Conservation (phyloP, 2,329 filamentous ascomycete genomes). For the Didymosphaeria variabile region DNA sequence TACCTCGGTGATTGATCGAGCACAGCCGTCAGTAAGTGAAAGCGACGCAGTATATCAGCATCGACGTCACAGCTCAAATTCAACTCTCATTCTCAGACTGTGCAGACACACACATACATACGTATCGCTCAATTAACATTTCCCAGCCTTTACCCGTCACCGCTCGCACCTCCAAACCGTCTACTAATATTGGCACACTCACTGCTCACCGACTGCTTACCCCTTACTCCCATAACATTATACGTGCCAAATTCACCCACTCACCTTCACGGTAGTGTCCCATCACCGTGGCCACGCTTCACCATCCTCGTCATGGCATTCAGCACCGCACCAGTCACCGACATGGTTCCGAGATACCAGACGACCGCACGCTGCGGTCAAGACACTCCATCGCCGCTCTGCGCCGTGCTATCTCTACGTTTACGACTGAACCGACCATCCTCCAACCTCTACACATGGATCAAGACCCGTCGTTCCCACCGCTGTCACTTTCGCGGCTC, state of each 20-base stretch:
- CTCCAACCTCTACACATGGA: neutral
- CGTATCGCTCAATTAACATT: neutral
- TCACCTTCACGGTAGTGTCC: neutral
- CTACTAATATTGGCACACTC: neutral
- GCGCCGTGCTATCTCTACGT: neutral
- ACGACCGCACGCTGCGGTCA: neutral
- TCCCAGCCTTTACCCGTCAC: neutral
- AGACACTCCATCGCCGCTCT: neutral
- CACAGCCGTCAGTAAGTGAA: neutral
- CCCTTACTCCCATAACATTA: neutral
- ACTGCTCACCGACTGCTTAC: neutral
- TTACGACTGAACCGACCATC: neutral
- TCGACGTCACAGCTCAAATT: neutral
- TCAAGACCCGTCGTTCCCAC: neutral
- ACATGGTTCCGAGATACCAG: neutral
- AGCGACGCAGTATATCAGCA: neutral
- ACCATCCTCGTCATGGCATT: neutral
- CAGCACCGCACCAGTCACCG: neutral
- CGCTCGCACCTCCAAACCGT: neutral
- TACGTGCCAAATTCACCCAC: neutral
- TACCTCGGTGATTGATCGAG: neutral
- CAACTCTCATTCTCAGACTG: neutral
- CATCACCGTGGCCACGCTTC: neutral
- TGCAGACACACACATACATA: neutral
- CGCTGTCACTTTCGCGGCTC: neutral